Percentiles rank a stretch among this genome's conserved stretches.
Conservation (phyloP, 2,329 filamentous ascomycete species). For the Exophiala aquamarina region DNA sequence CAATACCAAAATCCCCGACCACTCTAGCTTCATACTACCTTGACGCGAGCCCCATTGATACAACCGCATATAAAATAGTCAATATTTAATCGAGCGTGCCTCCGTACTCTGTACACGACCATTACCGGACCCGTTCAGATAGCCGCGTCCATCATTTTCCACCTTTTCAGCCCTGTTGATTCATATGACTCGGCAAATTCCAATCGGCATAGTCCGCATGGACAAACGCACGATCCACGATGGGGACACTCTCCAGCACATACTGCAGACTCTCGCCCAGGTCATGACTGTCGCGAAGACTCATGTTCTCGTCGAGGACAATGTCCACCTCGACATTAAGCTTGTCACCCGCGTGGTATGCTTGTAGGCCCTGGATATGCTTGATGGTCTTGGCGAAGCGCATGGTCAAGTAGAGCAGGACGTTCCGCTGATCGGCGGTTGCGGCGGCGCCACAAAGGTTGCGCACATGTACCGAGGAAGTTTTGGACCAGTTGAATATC, state of each 20-base stretch:
- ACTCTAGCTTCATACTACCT: too few relatives aligned
- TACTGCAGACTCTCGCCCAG: constrained; percentile 77
- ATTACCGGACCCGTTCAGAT: too few relatives aligned
- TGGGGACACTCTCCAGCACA: constrained; percentile 79
- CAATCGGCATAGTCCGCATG: constrained; percentile 46
- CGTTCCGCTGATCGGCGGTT: constrained; percentile 76
- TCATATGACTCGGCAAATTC: constrained; percentile 45
- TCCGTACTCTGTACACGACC: too few relatives aligned
- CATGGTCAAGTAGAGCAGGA: constrained; percentile 88
- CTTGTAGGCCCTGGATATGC: constrained; percentile 80
- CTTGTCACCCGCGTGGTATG: constrained; percentile 83
- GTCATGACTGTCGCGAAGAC: constrained; percentile 77
- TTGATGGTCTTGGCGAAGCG: constrained; percentile 85
- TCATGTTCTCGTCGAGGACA: constrained; percentile 74
- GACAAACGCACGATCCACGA: constrained; percentile 71
- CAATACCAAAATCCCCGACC: too few relatives aligned
- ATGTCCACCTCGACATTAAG: constrained; percentile 82
- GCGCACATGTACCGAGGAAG: constrained; percentile 73
- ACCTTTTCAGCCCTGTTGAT: constrained; percentile 23
- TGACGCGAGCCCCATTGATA: too few relatives aligned
- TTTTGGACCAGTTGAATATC: constrained; percentile 75
- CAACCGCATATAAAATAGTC: too few relatives aligned
- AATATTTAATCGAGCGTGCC: too few relatives aligned
- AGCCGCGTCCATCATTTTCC: too few relatives aligned
- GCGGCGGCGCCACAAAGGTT: constrained; percentile 78